Evolutionary conservation across 495 filamentous ascomycete species (phyloP).

Genomic region (Trichocladium uniseriatum): DNA sequence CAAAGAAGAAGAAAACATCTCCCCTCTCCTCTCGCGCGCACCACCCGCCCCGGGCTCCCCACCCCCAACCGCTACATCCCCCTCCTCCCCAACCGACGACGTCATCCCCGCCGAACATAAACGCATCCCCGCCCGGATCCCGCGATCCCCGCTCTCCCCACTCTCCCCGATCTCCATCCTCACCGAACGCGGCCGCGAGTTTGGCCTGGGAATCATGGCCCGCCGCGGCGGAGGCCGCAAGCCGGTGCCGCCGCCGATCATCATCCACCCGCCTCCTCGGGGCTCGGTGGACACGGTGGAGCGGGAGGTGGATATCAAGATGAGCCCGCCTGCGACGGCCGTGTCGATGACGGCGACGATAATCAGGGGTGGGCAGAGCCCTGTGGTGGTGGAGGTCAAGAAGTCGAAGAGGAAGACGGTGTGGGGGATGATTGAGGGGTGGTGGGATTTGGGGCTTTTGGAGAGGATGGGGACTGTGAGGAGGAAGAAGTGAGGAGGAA

Average conservation of each 20-base stretch:
- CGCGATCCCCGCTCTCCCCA: conserved; percentile 10
- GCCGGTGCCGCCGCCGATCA: conserved; percentile 15
- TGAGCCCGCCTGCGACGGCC: not conserved
- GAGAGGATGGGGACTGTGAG: conserved; percentile 27
- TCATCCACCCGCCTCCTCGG: not conserved
- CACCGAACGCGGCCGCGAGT: not conserved
- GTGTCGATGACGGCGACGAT: not conserved
- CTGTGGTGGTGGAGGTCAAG: not conserved
- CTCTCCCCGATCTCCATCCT: conserved; percentile 10
- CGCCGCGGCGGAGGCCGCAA: conserved; percentile 3
- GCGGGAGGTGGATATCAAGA: not conserved
- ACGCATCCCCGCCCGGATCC: conserved; percentile 14
- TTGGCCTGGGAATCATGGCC: conserved; percentile 5
- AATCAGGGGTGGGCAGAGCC: not conserved
- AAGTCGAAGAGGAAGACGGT: conserved; percentile 29
- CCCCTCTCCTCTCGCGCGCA: conserved; percentile 18
- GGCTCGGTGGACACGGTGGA: not conserved
- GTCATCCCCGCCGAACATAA: conserved; percentile 19
- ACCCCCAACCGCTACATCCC: not conserved
- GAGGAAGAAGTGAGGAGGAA: conserved; percentile 12
- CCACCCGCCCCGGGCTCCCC: not conserved
- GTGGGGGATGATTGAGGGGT: conserved; percentile 34
- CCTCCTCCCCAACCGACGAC: conserved; percentile 2
- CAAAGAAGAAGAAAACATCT: conserved; percentile 14
- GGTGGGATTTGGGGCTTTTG: conserved; percentile 42